phyloP scores from a whole-genome alignment of 2,329 filamentous ascomycete species.

The Penicillium sp. region DNA sequence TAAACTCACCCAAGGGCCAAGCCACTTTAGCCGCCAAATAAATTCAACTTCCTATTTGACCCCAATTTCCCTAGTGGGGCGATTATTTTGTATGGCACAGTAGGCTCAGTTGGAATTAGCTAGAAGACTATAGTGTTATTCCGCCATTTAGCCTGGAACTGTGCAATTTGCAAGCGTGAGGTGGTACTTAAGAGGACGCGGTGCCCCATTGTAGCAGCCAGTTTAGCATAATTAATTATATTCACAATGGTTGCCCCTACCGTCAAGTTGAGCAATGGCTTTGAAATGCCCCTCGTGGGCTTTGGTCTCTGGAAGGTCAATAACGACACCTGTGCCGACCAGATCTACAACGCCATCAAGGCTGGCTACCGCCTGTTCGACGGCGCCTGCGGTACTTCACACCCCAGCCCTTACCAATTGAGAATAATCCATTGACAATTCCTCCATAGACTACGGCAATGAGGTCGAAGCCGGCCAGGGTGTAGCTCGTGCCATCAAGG shows the following conservation, averaged over 20 bases:
- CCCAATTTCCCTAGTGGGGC: conserved; percentile 7
- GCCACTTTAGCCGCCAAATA: conserved; percentile 14
- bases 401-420: background rate
- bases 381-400: conserved; percentile 55
- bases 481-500: conserved; percentile 75
- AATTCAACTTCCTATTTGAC: background rate
- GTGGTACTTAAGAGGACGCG: background rate
- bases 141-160: conserved; percentile 9
- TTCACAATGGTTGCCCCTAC: conserved; percentile 27
- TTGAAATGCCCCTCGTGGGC: conserved; percentile 46
- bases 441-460: conserved; percentile 71
- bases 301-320: conserved; percentile 76
- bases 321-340: conserved; percentile 70
- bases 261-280: conserved; percentile 31
- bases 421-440: background rate
- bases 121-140: background rate
- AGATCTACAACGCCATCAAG: conserved; percentile 72
- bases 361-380: conserved; percentile 63
- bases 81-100: background rate
- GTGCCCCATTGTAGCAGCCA: background rate
- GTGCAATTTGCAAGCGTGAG: background rate
- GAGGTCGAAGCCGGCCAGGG: conserved; percentile 77
- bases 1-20: background rate
- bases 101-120: background rate
- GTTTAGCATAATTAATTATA: background rate